Percentiles rank a stretch among this genome's conserved stretches.
Evolutionary conservation across 2,329 filamentous ascomycete species (phyloP).

Genomic region (Macrophomina phaseolina): DNA sequence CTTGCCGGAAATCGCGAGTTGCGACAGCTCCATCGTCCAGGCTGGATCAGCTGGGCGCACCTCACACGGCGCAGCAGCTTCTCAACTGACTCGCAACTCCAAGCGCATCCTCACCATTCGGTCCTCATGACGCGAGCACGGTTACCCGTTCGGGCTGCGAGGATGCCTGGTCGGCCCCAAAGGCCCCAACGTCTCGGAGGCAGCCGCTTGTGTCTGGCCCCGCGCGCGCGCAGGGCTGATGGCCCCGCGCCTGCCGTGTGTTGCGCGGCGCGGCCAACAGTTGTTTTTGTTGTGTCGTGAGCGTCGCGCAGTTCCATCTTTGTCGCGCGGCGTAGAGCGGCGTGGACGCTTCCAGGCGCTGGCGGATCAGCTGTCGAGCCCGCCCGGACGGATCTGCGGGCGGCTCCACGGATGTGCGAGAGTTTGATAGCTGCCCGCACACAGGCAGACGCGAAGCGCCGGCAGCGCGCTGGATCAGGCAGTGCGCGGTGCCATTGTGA

Average conservation of each 20-base stretch:
- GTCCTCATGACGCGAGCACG: slow-evolving; percentile 17
- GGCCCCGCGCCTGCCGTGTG: background rate
- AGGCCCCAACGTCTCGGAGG: background rate
- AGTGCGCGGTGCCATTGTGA: slow-evolving; percentile 5
- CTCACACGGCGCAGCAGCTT: background rate
- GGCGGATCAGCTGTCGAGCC: slow-evolving; percentile 11
- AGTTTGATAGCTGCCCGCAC: slow-evolving; percentile 20
- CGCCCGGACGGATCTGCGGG: slow-evolving; percentile 9
- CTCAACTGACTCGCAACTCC: slow-evolving; percentile 5
- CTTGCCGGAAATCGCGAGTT: background rate
- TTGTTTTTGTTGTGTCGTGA: background rate
- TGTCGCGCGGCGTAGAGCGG: background rate
- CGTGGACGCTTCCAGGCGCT: background rate
- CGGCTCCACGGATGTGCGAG: slow-evolving; percentile 20
- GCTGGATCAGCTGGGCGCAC: slow-evolving; percentile 2
- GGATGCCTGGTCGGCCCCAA: background rate
- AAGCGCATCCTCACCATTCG: background rate
- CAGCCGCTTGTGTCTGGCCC: background rate
- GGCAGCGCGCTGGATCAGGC: slow-evolving; percentile 2
- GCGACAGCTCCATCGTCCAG: background rate
- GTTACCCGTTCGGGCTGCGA: slow-evolving; percentile 19
- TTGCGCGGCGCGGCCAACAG: background rate
- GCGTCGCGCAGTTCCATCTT: background rate
- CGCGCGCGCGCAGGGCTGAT: slow-evolving; percentile 4
- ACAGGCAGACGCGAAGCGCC: slow-evolving; percentile 5